A percentile compares a stretch with the other conserved stretches of the same genome.
These are phyloP conservation scores for Discostella stelligera DNA, from an alignment of 352 stramenopile species.

Conservation along the genomic window DNA sequence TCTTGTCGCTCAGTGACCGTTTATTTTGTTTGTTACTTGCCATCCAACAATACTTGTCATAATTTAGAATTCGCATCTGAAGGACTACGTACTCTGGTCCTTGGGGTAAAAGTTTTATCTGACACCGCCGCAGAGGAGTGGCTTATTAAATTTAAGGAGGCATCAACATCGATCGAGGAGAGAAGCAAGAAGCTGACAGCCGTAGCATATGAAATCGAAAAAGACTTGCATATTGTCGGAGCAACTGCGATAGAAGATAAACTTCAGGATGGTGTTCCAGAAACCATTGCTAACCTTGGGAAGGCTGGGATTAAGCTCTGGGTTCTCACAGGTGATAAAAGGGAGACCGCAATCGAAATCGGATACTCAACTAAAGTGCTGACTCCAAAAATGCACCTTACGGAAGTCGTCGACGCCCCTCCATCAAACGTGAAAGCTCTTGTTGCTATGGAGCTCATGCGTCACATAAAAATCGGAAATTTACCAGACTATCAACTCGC, in stretches of 20 bases:
- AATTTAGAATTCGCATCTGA: conserved; percentile 82
- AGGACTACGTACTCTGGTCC: conserved; percentile 78
- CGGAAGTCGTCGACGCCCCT: conserved; percentile 68
- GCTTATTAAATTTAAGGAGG: conserved; percentile 64
- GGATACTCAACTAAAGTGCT: conserved; percentile 95
- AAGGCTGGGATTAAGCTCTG: conserved; percentile 97
- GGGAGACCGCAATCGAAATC: conserved; percentile 98
- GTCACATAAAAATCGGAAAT: conserved; percentile 81
- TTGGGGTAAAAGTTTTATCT: conserved; percentile 75
- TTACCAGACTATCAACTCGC: conserved; percentile 69
- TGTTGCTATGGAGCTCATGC: conserved; percentile 81
- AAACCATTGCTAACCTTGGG: conserved; percentile 92
- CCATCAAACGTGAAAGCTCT: conserved; percentile 61
- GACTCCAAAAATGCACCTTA: conserved; percentile 92
- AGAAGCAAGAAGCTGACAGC: conserved; percentile 68
- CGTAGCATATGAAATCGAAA: conserved; percentile 80
- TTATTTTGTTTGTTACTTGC: no score
- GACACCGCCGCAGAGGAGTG: conserved; percentile 68
- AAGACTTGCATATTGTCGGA: conserved; percentile 88
- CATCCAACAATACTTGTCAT: no score
- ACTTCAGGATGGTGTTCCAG: conserved; percentile 93
- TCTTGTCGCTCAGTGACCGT: background rate
- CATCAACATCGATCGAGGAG: conserved; percentile 75
- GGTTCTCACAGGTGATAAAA: conserved; percentile 99
- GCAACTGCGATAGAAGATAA: conserved; percentile 96